These are phyloP conservation scores for Acer campestre DNA, from an alignment of 345 rosid species.

Conservation along the genomic window DNA sequence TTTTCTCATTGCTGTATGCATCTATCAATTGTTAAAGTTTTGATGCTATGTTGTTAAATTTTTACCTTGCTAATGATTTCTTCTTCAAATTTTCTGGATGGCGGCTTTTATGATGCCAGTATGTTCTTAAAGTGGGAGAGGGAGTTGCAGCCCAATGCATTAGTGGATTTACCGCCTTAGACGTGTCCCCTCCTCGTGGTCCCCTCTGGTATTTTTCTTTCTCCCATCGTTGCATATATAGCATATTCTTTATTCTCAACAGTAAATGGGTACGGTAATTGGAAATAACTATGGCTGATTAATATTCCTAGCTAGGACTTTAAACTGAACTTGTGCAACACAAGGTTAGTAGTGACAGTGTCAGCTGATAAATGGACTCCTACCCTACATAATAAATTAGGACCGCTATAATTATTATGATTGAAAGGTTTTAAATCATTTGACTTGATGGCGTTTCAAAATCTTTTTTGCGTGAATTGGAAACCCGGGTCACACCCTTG, in stretches of 20 bases:
- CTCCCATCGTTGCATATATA: background rate
- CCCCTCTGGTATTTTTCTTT: constrained; percentile 50
- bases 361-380: background rate
- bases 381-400: background rate
- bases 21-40: background rate
- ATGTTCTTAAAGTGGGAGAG: constrained; percentile 58
- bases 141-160: constrained; percentile 60
- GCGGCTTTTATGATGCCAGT: constrained; percentile 38
- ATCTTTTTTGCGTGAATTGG: background rate
- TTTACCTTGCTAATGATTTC: background rate
- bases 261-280: background rate
- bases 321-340: background rate
- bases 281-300: background rate
- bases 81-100: background rate
- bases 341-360: background rate
- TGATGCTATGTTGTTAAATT: background rate
- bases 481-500: background rate
- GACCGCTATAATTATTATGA: background rate
- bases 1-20: background rate
- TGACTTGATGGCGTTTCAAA: too few relatives aligned
- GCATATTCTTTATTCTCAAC: background rate
- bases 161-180: constrained; percentile 63
- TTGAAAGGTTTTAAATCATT: background rate
- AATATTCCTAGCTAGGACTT: background rate
- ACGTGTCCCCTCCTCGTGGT: constrained; percentile 61